Percentiles rank a stretch among this genome's conserved stretches.
Evolutionary conservation across 1,139 yeast species (phyloP).

Genomic region (Geotrichum klebahnii): DNA sequence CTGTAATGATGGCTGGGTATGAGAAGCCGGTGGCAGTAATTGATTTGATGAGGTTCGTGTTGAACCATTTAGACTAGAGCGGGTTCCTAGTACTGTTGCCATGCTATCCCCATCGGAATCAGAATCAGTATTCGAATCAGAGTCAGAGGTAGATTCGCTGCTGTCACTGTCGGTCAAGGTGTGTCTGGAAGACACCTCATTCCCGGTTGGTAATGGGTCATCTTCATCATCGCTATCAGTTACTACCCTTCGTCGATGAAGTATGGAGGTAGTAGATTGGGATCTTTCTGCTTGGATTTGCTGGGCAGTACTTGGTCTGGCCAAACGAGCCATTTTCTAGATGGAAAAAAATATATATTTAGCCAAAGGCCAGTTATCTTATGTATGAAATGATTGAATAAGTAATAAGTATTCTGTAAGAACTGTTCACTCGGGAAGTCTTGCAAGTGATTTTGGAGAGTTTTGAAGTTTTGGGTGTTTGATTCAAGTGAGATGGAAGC

Average conservation of each 20-base stretch:
- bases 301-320: slow-evolving; percentile 9
- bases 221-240: slow-evolving; percentile 7
- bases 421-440: background rate
- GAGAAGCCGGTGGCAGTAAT: background rate
- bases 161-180: no score
- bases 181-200: background rate
- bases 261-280: background rate
- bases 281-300: slow-evolving; percentile 2
- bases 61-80: background rate
- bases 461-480: no score
- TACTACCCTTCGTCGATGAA: background rate
- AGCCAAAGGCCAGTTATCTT: background rate
- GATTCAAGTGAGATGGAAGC: no score
- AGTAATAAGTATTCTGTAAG: background rate
- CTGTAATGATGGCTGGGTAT: no score
- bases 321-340: slow-evolving; percentile 5
- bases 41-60: background rate
- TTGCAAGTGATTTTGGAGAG: background rate
- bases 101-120: slow-evolving; percentile 1
- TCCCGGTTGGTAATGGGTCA: background rate
- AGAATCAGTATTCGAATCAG: slow-evolving; percentile 4
- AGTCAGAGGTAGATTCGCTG: background rate
- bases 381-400: background rate
- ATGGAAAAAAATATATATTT: background rate
- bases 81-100: slow-evolving; percentile 6